A percentile compares a stretch with the other conserved stretches of the same genome.
These are phyloP conservation scores for Stemphylium beticola DNA, from an alignment of 2,329 filamentous ascomycete genomes.

Conservation along the genomic window DNA sequence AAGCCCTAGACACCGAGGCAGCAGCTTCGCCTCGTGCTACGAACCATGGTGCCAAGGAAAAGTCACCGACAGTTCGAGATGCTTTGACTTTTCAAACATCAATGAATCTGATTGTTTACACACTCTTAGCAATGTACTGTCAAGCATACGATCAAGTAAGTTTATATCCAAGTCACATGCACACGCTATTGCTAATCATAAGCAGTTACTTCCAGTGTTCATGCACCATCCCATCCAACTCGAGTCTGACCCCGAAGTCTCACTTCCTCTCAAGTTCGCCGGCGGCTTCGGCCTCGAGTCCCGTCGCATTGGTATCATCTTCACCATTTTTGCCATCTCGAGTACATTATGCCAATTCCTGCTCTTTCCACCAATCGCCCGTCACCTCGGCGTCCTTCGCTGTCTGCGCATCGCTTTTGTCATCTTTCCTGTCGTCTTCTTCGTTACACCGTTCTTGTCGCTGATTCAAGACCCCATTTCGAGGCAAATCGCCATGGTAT, in stretches of 20 bases:
- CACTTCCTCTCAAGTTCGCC: conserved; percentile 79
- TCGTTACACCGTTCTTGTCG: conserved; percentile 81
- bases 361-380: conserved; percentile 78
- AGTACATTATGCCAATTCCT: conserved; percentile 87
- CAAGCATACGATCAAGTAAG: conserved; percentile 78
- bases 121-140: conserved; percentile 79
- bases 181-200: conserved; percentile 9
- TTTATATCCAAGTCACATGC: not conserved
- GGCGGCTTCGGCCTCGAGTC: conserved; percentile 80
- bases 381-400: conserved; percentile 72
- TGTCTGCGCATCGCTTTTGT: conserved; percentile 74
- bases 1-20: conserved; percentile 26
- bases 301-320: conserved; percentile 80
- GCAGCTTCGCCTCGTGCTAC: conserved; percentile 1
- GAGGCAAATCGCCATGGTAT: conserved; percentile 67
- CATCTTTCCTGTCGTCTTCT: conserved; percentile 75
- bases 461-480: conserved; percentile 59
- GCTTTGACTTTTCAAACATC: conserved; percentile 77
- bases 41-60: conserved; percentile 15
- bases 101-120: conserved; percentile 78
- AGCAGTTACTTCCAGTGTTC: conserved; percentile 77
- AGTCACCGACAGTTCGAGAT: conserved; percentile 57
- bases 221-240: conserved; percentile 73
- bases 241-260: conserved; percentile 60
- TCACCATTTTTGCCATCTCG: conserved; percentile 79